phyloP scores from a whole-genome alignment of 2,329 filamentous ascomycete genomes.

The Cladosporium velox region DNA sequence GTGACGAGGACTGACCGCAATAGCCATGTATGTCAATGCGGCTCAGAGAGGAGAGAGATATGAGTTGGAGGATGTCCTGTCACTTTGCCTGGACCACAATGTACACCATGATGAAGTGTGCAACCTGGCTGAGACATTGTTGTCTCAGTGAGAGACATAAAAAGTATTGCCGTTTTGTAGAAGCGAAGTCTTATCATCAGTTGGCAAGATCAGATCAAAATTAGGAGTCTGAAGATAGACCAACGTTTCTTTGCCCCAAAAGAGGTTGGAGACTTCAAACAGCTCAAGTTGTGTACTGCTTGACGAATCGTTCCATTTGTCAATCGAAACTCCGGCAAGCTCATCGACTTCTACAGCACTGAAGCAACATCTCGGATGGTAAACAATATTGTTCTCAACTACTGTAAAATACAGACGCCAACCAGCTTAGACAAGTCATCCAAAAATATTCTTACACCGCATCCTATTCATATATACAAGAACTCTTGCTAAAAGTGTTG shows the following conservation, averaged over 20 bases:
- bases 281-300: neutral
- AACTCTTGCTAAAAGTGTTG: neutral
- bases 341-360: neutral
- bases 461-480: neutral
- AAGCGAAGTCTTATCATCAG: neutral
- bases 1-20: neutral
- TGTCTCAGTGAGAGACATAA: constrained; percentile 18
- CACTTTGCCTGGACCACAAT: neutral
- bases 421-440: neutral
- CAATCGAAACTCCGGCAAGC: neutral
- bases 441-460: neutral
- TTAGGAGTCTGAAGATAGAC: neutral
- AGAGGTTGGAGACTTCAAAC: neutral
- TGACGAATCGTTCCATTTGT: neutral
- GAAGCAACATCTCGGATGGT: neutral
- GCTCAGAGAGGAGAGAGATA: neutral
- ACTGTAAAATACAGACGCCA: neutral
- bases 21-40: neutral
- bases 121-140: constrained; percentile 15
- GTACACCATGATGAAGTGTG: neutral
- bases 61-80: neutral
- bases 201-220: neutral
- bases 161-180: neutral
- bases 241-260: neutral
- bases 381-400: neutral